phyloP scores from a whole-genome alignment of 2,329 filamentous ascomycete genomes.

The Colletotrichum brevisporum region DNA sequence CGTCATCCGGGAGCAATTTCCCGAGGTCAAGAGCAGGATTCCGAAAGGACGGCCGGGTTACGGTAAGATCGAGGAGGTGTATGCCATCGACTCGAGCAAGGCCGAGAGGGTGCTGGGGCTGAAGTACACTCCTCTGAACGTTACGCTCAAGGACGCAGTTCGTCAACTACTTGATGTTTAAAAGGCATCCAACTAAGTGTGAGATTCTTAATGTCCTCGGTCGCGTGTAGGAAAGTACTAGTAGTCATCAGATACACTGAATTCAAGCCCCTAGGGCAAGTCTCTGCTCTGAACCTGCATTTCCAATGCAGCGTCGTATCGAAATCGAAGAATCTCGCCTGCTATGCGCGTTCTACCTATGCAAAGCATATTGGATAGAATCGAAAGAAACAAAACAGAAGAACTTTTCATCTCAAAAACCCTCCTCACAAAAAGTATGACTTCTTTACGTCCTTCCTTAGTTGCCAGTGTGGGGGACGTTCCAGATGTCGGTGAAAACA shows the following conservation, averaged over 20 bases:
- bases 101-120: slow-evolving; percentile 65
- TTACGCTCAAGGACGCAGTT: slow-evolving; percentile 17
- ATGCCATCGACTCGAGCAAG: slow-evolving; percentile 59
- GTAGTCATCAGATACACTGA: slow-evolving; percentile 7
- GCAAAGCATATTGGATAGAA: neutral
- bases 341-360: slow-evolving; percentile 1
- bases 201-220: neutral
- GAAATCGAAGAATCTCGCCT: slow-evolving; percentile 3
- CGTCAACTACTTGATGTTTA: slow-evolving; percentile 16
- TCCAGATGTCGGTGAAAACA: slow-evolving; percentile 46
- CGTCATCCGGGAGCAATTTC: slow-evolving; percentile 66
- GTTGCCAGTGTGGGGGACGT: slow-evolving; percentile 43
- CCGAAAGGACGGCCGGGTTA: slow-evolving; percentile 41
- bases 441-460: neutral
- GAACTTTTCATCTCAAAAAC: neutral
- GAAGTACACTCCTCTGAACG: slow-evolving; percentile 65
- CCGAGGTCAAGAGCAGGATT: slow-evolving; percentile 52
- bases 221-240: neutral
- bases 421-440: too few relatives aligned
- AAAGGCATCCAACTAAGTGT: slow-evolving; percentile 12
- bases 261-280: slow-evolving; percentile 1
- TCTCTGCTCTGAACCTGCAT: slow-evolving; percentile 7
- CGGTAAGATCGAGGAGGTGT: slow-evolving; percentile 51
- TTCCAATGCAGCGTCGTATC: neutral
- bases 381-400: neutral